These are phyloP conservation scores for Alternaria triticina DNA, from an alignment of 2,329 filamentous ascomycete genomes.

Conservation along the genomic window DNA sequence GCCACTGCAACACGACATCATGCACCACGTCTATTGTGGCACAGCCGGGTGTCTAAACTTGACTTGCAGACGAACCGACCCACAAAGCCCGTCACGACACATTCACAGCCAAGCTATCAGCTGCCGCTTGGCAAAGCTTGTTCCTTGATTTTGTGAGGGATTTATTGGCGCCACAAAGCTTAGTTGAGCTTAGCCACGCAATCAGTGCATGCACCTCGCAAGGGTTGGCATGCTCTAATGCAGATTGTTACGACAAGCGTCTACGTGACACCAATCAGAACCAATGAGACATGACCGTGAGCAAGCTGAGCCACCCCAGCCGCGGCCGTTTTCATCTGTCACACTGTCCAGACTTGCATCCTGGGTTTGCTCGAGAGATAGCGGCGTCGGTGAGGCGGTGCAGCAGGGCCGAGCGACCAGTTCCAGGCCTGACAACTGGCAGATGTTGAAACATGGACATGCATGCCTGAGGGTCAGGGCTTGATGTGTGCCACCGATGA, in stretches of 20 bases:
- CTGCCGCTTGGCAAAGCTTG: conserved; percentile 39
- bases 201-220: conserved; percentile 12
- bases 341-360: conserved; percentile 1
- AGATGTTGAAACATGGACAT: conserved; percentile 8
- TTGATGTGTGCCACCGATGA: neutral
- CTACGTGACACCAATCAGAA: conserved; percentile 11
- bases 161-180: conserved; percentile 37
- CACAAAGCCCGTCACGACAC: neutral
- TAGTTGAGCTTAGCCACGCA: conserved; percentile 25
- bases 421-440: conserved; percentile 3
- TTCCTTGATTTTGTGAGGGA: conserved; percentile 27
- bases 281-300: neutral
- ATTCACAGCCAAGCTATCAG: conserved; percentile 34
- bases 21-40: conserved; percentile 13
- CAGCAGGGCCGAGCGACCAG: conserved; percentile 15
- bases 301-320: conserved; percentile 20
- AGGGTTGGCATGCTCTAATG: conserved; percentile 14
- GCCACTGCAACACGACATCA: conserved; percentile 22
- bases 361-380: neutral
- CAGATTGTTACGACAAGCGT: conserved; percentile 5
- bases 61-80: neutral
- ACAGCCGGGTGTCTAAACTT: neutral
- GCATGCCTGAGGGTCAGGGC: conserved; percentile 14
- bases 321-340: conserved; percentile 1
- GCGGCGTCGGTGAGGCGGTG: conserved; percentile 22